Conservation (phyloP, 1,139 yeast species). For the Pichiaceae sp. region DNA sequence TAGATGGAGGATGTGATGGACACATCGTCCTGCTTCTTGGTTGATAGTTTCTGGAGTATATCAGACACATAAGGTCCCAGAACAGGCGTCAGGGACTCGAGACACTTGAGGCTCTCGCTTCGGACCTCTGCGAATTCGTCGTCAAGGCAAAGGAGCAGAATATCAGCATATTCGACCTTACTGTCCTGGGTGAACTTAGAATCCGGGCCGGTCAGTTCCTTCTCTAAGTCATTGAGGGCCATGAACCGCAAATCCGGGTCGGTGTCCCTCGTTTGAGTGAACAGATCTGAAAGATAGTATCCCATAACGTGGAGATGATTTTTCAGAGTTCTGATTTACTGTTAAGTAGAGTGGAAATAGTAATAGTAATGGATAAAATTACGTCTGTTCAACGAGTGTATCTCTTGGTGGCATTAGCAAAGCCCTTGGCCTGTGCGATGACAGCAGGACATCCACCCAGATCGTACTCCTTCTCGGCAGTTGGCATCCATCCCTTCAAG, state of each 20-base stretch:
- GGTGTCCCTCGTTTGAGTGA: constrained; percentile 51
- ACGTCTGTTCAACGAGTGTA: too few relatives aligned
- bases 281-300: constrained; percentile 23
- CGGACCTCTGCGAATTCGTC: constrained; percentile 75
- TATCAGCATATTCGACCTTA: constrained; percentile 33
- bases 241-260: constrained; percentile 83
- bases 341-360: not conserved
- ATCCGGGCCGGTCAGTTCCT: constrained; percentile 28
- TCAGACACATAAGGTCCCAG: constrained; percentile 20
- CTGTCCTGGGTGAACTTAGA: constrained; percentile 26
- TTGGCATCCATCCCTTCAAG: constrained; percentile 66
- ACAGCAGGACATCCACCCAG: constrained; percentile 23
- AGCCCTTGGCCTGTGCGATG: not conserved
- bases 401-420: not conserved
- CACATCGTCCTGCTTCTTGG: constrained; percentile 23
- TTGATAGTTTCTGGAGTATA: constrained; percentile 20
- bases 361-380: too few relatives aligned
- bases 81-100: constrained; percentile 30
- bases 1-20: constrained; percentile 56
- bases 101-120: constrained; percentile 64
- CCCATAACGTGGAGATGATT: constrained; percentile 8
- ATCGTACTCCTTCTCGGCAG: constrained; percentile 42
- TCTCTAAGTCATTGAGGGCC: constrained; percentile 74
- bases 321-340: too few relatives aligned
- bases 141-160: constrained; percentile 43